phyloP scores from a whole-genome alignment of 331 rosid species.

The Erythrophleum ivorense region DNA sequence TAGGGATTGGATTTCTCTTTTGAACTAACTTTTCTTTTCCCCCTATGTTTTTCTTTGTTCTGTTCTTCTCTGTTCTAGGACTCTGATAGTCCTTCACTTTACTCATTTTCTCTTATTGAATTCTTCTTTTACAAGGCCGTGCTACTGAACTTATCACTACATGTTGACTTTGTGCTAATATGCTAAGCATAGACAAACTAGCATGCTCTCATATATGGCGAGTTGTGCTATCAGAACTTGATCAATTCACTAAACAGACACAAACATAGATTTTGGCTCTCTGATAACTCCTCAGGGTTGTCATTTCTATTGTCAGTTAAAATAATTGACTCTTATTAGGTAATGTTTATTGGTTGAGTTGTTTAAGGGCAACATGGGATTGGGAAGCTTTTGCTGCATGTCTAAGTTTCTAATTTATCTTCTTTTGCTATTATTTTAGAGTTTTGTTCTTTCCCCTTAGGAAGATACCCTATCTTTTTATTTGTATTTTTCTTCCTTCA shows the following conservation, averaged over 20 bases:
- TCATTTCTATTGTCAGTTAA: background rate
- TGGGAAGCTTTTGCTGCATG: background rate
- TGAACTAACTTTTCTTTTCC: no score
- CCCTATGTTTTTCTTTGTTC: no score
- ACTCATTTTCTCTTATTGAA: conserved; percentile 1
- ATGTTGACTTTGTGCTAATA: background rate
- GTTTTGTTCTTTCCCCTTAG: background rate
- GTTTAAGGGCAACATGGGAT: background rate
- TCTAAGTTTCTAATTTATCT: background rate
- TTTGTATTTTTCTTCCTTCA: background rate
- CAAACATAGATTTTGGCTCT: background rate
- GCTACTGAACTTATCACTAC: background rate
- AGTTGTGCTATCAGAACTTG: background rate
- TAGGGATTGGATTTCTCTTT: no score
- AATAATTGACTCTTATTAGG: no score
- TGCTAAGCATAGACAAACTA: no score
- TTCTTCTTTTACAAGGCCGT: background rate
- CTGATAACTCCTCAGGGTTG: background rate
- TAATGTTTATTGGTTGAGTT: background rate
- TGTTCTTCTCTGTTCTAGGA: background rate
- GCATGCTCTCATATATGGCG: background rate
- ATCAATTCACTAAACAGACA: background rate
- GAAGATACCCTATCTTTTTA: background rate
- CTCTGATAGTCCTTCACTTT: background rate
- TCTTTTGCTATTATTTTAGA: background rate